Evolutionary conservation across 2,329 filamentous ascomycete species (phyloP), one percentile per base, ranked within the genome.

Genomic region (Phyllosticta citribraziliensis): DNA sequence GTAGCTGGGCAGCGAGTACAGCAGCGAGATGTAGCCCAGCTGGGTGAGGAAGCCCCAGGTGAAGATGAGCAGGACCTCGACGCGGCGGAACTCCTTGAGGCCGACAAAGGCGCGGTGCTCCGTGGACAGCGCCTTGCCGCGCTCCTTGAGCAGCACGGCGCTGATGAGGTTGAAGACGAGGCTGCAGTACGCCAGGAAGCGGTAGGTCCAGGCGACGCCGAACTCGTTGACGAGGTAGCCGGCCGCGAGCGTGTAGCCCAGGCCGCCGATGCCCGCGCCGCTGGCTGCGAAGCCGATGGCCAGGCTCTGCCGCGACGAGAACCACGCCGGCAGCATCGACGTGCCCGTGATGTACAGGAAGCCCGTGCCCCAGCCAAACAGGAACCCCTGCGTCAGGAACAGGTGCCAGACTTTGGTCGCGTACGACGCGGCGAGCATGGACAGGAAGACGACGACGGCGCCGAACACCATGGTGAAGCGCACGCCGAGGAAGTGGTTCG

Each of bases 1-100:
- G 66, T 76, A 80, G 60, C 75, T 73, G 1, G 75, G 72, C 20
- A 80, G 64, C 25, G 71, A 75, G 65, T 71, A 77, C 10, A 78
- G 66, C 17, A 78, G 57, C 1, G 70, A 68, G 58, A 78, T 76
- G 61, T 79, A 79, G 1, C 77, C 77, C 1, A 79, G 66, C 63
- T 78, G 70, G 52, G 69, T 76, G 25, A 75, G 67, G 56, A 78
- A 75, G 19, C 70, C 71, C 72, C 75, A 78, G 0, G 61, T 61
- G 2, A 74, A 65, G 50, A 75, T 63, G 8, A 76, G 64, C 2
- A 70, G 54, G 6, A 72, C 69, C n/a, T 72, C 66, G 40, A 70
- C 67, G 11, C 70, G 69, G n/a, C 62, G 64, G 9, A 76, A 66
- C 25, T 74, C 69, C 65, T 70, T 59, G 52, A 67, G 58, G 35